These are phyloP conservation scores for Hymenotorrendiella dingleyae DNA, from an alignment of 2,329 filamentous ascomycete genomes.

Conservation along the genomic window DNA sequence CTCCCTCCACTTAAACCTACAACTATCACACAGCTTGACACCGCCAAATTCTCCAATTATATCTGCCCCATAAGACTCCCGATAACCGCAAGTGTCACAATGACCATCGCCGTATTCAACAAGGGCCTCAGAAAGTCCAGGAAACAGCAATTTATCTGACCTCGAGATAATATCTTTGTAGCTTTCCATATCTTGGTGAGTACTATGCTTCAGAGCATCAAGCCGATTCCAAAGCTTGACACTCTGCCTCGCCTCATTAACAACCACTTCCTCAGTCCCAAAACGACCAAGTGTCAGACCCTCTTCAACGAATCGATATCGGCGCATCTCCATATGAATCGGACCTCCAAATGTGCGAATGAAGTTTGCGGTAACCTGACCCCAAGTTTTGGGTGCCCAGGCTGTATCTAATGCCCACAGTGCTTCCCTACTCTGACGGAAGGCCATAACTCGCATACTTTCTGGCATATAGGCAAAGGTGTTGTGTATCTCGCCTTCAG, in stretches of 20 bases:
- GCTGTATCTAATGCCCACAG: not conserved
- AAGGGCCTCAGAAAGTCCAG: not conserved
- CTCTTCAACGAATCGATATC: not conserved
- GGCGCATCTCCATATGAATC: not conserved
- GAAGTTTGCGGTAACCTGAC: not conserved
- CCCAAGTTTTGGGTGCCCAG: not conserved
- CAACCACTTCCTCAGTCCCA: not conserved
- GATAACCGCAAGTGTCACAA: not conserved
- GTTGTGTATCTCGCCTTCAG: not conserved
- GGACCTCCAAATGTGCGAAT: not conserved
- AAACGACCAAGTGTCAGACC: not conserved
- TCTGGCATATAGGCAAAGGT: not conserved
- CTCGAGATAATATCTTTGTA: not conserved
- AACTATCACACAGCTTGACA: not conserved
- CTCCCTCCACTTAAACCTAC: not conserved
- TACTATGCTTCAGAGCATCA: not conserved
- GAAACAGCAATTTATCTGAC: not conserved
- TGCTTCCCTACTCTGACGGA: not conserved
- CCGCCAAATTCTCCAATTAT: not conserved
- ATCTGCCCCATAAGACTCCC: not conserved
- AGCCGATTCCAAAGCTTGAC: constrained; percentile 1
- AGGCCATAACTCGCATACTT: not conserved
- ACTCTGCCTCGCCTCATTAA: not conserved
- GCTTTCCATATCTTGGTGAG: not conserved
- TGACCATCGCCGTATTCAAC: not conserved